phyloP scores from a whole-genome alignment of 495 filamentous ascomycete species.

The Clavariopsis aquatica region DNA sequence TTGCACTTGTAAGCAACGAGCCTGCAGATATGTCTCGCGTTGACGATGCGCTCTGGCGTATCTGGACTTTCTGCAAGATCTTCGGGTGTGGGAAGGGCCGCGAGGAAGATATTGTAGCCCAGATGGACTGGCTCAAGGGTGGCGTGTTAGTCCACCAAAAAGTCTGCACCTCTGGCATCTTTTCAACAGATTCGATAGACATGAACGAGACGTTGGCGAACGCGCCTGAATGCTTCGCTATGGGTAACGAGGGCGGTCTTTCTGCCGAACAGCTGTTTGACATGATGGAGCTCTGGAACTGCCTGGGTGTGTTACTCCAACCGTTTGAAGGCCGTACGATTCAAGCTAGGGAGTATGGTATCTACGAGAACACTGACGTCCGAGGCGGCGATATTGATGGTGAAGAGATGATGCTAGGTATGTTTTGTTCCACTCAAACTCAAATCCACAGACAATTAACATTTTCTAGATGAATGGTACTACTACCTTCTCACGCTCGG shows the following conservation, averaged over 20 bases:
- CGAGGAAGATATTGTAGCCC: constrained; percentile 63
- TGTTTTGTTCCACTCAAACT: constrained; percentile 27
- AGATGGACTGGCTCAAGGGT: constrained; percentile 66
- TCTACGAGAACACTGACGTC: constrained; percentile 56
- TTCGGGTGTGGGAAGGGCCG: constrained; percentile 62
- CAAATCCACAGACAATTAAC: not conserved
- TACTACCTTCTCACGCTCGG: constrained; percentile 62
- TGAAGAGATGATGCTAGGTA: constrained; percentile 59
- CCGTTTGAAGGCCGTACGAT: constrained; percentile 58
- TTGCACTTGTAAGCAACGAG: constrained; percentile 56
- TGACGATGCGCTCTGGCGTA: constrained; percentile 68
- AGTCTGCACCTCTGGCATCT: constrained; percentile 42
- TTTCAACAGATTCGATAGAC: constrained; percentile 53
- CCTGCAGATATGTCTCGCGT: constrained; percentile 54
- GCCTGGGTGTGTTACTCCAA: constrained; percentile 59
- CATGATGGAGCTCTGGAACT: constrained; percentile 69
- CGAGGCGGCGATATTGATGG: constrained; percentile 52
- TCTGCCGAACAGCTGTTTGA: constrained; percentile 61
- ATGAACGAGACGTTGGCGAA: constrained; percentile 58
- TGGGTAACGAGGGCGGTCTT: constrained; percentile 59
- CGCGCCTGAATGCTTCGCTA: constrained; percentile 59
- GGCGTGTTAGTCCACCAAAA: constrained; percentile 54
- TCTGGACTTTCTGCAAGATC: constrained; percentile 71
- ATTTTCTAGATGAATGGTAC: constrained; percentile 61
- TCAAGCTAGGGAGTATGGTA: constrained; percentile 57